Conservation (phyloP, 345 rosid genomes). For the Linum tenue region DNA sequence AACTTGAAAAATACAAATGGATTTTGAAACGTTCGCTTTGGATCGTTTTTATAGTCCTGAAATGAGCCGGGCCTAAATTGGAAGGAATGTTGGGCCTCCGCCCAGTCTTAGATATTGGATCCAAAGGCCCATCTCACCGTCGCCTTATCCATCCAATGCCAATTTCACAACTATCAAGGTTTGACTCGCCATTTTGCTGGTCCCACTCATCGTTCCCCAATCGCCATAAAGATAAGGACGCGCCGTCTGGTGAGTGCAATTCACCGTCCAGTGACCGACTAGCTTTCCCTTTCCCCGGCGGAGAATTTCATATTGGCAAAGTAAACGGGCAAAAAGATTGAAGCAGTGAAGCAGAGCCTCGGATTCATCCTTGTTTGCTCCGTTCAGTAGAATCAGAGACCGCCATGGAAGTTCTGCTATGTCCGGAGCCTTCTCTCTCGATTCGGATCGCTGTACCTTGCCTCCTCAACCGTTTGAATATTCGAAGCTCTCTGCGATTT, state of each 20-base stretch:
- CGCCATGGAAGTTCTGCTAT: constrained; percentile 54
- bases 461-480: constrained; percentile 3
- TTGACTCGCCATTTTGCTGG: not conserved
- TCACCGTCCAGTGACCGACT: not conserved
- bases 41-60: not conserved
- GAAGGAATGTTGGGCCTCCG: not conserved
- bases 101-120: not conserved
- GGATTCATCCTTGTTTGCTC: not conserved
- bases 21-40: not conserved
- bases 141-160: not conserved
- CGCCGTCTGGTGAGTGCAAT: not conserved
- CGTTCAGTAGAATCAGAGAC: not conserved
- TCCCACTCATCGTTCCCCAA: not conserved
- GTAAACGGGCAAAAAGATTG: not conserved
- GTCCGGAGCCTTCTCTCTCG: constrained; percentile 29
- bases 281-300: not conserved
- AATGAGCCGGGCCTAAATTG: not conserved
- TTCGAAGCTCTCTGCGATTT: constrained; percentile 22
- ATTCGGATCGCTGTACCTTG: constrained; percentile 19
- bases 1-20: not conserved
- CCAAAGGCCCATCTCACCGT: not conserved
- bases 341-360: not conserved
- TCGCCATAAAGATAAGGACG: not conserved
- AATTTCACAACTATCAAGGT: not conserved
- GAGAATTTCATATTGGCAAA: too few species aligned